phyloP scores from a whole-genome alignment of 768 basidiomycete species.

The Clavulina sp. region DNA sequence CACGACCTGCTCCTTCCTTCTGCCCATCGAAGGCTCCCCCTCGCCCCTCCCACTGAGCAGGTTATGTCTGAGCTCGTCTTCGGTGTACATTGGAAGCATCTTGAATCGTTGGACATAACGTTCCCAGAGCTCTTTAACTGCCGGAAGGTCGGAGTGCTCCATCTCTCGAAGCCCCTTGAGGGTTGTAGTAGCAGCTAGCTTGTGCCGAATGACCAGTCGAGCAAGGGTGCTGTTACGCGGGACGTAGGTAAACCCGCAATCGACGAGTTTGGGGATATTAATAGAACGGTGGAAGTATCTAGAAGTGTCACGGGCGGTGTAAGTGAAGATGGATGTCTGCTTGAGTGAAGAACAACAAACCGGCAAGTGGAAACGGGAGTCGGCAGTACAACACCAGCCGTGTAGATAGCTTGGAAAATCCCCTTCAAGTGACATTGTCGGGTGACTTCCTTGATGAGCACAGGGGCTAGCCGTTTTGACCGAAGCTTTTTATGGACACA shows the following conservation, averaged over 20 bases:
- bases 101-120: slow-evolving; percentile 77
- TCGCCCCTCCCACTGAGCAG: slow-evolving; percentile 71
- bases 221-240: slow-evolving; percentile 79
- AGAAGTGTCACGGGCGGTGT: too few species aligned
- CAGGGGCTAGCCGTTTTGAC: slow-evolving; percentile 84
- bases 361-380: slow-evolving; percentile 80
- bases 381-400: slow-evolving; percentile 81
- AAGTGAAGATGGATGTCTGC: too few species aligned
- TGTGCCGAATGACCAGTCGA: slow-evolving; percentile 67
- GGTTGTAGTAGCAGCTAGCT: slow-evolving; percentile 32
- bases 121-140: slow-evolving; percentile 51
- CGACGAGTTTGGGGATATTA: slow-evolving; percentile 82
- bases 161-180: slow-evolving; percentile 66
- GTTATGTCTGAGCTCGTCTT: slow-evolving; percentile 72
- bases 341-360: slow-evolving; percentile 32
- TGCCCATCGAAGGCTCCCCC: slow-evolving; percentile 26
- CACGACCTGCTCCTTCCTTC: slow-evolving; percentile 67
- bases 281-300: slow-evolving; percentile 87
- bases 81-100: slow-evolving; percentile 52
- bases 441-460: slow-evolving; percentile 95
- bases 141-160: slow-evolving; percentile 55
- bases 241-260: slow-evolving; percentile 75
- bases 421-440: slow-evolving; percentile 77
- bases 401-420: slow-evolving; percentile 95
- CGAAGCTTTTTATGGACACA: slow-evolving; percentile 96